Percentiles rank a stretch among this genome's conserved stretches.
These are phyloP conservation scores for Copromyces sp. DNA, from an alignment of 495 filamentous ascomycete species.

Conservation along the genomic window DNA sequence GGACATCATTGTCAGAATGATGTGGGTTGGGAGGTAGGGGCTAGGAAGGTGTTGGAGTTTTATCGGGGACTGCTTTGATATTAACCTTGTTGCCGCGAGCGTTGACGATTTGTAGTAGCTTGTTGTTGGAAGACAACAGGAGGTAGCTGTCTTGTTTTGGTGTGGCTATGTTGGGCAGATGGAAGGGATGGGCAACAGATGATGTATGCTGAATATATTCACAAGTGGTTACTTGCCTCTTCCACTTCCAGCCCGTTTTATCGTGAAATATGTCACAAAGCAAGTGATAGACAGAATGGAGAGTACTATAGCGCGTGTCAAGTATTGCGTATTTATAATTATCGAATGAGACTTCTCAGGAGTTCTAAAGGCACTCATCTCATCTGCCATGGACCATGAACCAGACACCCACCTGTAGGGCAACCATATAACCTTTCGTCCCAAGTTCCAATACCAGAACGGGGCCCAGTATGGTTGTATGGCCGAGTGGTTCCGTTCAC, in stretches of 20 bases:
- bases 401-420: too few relatives aligned
- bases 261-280: background rate
- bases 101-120: background rate
- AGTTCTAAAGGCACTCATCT: background rate
- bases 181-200: background rate
- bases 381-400: background rate
- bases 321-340: background rate
- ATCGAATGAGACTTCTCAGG: background rate
- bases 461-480: too few relatives aligned
- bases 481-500: too few relatives aligned
- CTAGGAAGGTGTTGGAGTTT: conserved; percentile 27
- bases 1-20: conserved; percentile 42
- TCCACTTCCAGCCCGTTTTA: background rate
- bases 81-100: background rate
- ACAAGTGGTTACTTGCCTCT: background rate
- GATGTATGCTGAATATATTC: background rate
- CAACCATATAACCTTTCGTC: too few relatives aligned
- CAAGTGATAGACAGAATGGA: background rate
- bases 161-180: background rate
- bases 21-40: conserved; percentile 27
- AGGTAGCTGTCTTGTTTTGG: background rate
- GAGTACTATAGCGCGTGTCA: background rate
- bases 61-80: conserved; percentile 13
- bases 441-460: too few relatives aligned
- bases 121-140: background rate